Evolutionary conservation across 768 basidiomycete genomes (phyloP).

Genomic region (Pholiota conissans): DNA sequence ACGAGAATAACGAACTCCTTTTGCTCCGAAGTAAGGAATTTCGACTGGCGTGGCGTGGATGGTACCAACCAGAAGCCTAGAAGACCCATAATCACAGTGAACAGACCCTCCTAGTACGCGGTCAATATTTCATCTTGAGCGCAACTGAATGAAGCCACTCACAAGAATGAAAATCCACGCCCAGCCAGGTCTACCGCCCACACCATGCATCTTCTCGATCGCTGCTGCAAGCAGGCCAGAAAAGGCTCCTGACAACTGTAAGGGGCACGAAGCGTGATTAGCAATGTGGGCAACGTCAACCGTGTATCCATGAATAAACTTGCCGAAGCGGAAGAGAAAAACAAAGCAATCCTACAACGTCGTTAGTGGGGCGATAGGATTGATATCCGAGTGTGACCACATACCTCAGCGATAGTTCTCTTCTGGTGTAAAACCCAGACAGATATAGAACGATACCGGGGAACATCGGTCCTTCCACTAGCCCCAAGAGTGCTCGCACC

Average conservation of each 20-base stretch:
- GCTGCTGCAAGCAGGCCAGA: slow-evolving; percentile 65
- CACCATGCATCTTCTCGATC: slow-evolving; percentile 57
- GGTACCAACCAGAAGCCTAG: slow-evolving; percentile 39
- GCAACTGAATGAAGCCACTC: background rate
- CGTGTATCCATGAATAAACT: background rate
- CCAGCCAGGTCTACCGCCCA: slow-evolving; percentile 55
- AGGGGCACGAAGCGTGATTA: background rate
- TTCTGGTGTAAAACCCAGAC: slow-evolving; percentile 32
- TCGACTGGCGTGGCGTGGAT: slow-evolving; percentile 29
- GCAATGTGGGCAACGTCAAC: background rate
- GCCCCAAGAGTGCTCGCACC: slow-evolving; percentile 51
- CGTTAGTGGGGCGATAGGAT: background rate
- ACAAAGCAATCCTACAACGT: slow-evolving; percentile 33
- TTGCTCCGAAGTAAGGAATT: slow-evolving; percentile 29
- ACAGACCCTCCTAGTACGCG: slow-evolving; percentile 39
- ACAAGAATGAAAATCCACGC: slow-evolving; percentile 62
- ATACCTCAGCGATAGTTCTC: slow-evolving; percentile 13
- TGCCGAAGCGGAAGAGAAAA: slow-evolving; percentile 37
- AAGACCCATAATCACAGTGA: slow-evolving; percentile 49
- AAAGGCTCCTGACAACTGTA: slow-evolving; percentile 55
- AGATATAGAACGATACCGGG: slow-evolving; percentile 39
- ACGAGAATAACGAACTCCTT: slow-evolving; percentile 25
- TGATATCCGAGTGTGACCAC: background rate
- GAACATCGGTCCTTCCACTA: slow-evolving; percentile 47
- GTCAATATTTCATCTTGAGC: background rate